Evolutionary conservation across 1,284 basidiomycete species (phyloP).

Genomic region (Pseudozyma pruni): DNA sequence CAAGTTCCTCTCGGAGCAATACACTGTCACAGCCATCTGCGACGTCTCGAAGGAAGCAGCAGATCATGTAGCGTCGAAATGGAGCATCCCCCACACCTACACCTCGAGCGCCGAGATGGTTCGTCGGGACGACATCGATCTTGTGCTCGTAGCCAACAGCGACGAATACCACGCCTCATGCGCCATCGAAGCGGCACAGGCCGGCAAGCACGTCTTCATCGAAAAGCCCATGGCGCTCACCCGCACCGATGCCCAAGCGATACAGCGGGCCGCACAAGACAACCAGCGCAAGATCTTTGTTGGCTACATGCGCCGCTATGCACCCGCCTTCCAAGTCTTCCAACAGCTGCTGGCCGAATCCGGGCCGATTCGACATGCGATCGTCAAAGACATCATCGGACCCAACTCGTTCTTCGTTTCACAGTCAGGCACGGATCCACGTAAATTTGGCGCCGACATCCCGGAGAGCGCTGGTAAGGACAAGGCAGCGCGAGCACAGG

Average conservation of each 20-base stretch:
- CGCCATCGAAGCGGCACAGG: conserved; percentile 42
- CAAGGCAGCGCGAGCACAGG: conserved; percentile 17
- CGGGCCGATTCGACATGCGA: conserved; percentile 66
- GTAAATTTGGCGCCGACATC: conserved; percentile 62
- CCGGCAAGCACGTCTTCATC: conserved; percentile 54
- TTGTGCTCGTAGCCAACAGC: conserved; percentile 52
- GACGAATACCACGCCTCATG: conserved; percentile 52
- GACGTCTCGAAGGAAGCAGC: conserved; percentile 64
- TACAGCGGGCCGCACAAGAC: conserved; percentile 27
- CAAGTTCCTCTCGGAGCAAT: conserved; percentile 51
- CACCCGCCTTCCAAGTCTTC: conserved; percentile 67
- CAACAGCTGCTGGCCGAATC: conserved; percentile 65
- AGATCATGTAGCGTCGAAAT: conserved; percentile 63
- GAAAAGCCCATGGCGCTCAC: conserved; percentile 60
- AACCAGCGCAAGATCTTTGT: conserved; percentile 63
- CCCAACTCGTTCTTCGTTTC: conserved; percentile 68
- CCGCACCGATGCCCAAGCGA: conserved; percentile 32
- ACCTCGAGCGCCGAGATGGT: conserved; percentile 52
- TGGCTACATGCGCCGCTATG: conserved; percentile 70
- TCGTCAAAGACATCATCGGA: conserved; percentile 70
- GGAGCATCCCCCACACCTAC: conserved; percentile 52
- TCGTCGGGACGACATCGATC: conserved; percentile 59
- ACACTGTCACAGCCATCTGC: conserved; percentile 64
- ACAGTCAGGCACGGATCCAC: conserved; percentile 66
- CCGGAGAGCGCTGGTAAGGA: conserved; percentile 17